phyloP scores from a whole-genome alignment of 129 eudicot species.

The Chrysanthemum makinoi region DNA sequence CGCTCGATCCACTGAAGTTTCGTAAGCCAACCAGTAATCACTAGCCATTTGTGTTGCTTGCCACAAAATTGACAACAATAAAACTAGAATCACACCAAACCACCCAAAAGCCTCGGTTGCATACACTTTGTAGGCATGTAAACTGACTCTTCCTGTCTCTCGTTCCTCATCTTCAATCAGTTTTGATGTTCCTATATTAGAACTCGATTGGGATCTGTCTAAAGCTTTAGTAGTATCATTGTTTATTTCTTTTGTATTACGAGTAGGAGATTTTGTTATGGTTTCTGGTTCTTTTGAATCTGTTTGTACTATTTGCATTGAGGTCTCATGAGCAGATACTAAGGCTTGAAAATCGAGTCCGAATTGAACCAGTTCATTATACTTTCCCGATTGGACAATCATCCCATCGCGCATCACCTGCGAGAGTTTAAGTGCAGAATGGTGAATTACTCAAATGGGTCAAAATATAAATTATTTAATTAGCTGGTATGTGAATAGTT shows the following conservation, averaged over 20 bases:
- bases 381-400: slow-evolving; percentile 77
- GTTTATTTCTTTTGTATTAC: slow-evolving; percentile 8
- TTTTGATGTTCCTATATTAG: slow-evolving; percentile 47
- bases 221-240: slow-evolving; percentile 23
- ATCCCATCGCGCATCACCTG: slow-evolving; percentile 75
- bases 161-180: slow-evolving; percentile 72
- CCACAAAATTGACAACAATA: slow-evolving; percentile 46
- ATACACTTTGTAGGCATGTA: slow-evolving; percentile 51
- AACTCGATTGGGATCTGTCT: slow-evolving; percentile 31
- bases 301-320: slow-evolving; percentile 65
- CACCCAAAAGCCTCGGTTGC: slow-evolving; percentile 69
- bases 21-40: slow-evolving; percentile 74
- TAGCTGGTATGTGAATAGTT: too few relatives aligned
- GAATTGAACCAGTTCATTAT: slow-evolving; percentile 44
- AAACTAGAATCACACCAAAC: slow-evolving; percentile 46
- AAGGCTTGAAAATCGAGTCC: slow-evolving; percentile 64
- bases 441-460: too few relatives aligned
- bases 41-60: slow-evolving; percentile 53
- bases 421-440: not conserved
- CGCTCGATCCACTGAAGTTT: slow-evolving; percentile 44
- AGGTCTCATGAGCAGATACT: slow-evolving; percentile 67
- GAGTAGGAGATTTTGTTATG: slow-evolving; percentile 26
- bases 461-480: too few relatives aligned
- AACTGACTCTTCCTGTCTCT: slow-evolving; percentile 58
- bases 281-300: slow-evolving; percentile 24